Percentiles rank a stretch among this genome's conserved stretches.
phyloP scores from a whole-genome alignment of 2,329 filamentous ascomycete genomes.

The Neofusicoccum ribis region DNA sequence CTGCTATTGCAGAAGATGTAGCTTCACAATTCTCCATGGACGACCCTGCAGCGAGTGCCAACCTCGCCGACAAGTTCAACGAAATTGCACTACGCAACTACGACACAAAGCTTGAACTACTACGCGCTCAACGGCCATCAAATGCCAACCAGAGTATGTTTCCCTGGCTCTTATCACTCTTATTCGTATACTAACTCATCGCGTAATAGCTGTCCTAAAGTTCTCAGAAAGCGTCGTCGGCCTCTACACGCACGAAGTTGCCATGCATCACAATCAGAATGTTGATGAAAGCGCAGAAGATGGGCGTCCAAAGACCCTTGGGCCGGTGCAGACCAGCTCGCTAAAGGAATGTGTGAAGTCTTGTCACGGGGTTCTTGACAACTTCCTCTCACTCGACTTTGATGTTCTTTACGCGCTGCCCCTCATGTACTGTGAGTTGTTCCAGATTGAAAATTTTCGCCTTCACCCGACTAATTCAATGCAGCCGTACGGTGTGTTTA shows the following conservation, averaged over 20 bases:
- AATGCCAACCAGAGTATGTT: constrained; percentile 30
- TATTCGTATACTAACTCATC: neutral
- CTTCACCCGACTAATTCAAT: neutral
- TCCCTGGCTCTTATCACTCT: neutral
- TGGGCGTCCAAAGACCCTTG: constrained; percentile 40
- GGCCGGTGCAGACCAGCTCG: constrained; percentile 48
- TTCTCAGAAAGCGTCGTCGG: constrained; percentile 51
- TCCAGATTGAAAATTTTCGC: constrained; percentile 23
- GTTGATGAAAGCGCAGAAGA: constrained; percentile 35
- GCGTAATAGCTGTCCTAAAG: constrained; percentile 36
- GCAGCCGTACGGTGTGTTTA: constrained; percentile 56
- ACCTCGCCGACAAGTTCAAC: constrained; percentile 48
- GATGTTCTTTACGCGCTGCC: constrained; percentile 46
- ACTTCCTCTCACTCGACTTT: constrained; percentile 50
- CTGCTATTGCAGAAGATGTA: constrained; percentile 59
- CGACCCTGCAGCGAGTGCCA: constrained; percentile 51
- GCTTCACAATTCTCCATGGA: constrained; percentile 59
- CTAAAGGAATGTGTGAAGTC: constrained; percentile 48
- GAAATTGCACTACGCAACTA: constrained; percentile 12
- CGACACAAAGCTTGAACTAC: constrained; percentile 4
- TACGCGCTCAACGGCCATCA: neutral
- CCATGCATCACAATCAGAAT: constrained; percentile 47
- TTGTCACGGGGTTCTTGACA: constrained; percentile 50
- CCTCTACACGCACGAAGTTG: constrained; percentile 54
- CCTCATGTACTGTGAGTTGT: constrained; percentile 44